A percentile compares a stretch with the other conserved stretches of the same genome.
Conservation (phyloP, 2,329 filamentous ascomycete genomes). For the Aaosphaeria arxii region DNA sequence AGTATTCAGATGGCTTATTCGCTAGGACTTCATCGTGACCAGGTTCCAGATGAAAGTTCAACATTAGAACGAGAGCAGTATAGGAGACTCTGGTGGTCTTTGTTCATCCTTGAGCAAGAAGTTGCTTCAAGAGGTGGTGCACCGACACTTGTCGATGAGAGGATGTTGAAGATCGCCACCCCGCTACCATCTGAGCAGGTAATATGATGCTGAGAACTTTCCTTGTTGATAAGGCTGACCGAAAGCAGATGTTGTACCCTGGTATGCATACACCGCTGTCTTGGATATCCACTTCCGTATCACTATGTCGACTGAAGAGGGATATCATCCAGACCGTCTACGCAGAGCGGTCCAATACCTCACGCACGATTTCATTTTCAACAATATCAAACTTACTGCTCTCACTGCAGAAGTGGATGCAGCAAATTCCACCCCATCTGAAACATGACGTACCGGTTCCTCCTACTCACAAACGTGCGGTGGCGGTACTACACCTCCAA, state of each 20-base stretch:
- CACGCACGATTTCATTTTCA: constrained; percentile 30
- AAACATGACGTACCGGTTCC: constrained; percentile 26
- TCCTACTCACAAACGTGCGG: constrained; percentile 32
- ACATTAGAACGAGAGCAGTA: constrained; percentile 31
- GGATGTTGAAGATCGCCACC: constrained; percentile 27
- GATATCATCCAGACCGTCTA: constrained; percentile 34
- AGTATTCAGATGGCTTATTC: constrained; percentile 36
- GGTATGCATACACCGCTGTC: constrained; percentile 33
- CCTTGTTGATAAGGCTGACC: constrained; percentile 2
- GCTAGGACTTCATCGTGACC: constrained; percentile 34
- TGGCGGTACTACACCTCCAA: constrained; percentile 31
- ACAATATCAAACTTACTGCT: constrained; percentile 30
- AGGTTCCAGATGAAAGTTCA: constrained; percentile 22
- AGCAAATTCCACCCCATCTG: constrained; percentile 29
- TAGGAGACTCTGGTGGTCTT: constrained; percentile 37
- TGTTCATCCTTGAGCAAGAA: constrained; percentile 35
- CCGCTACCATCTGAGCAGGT: constrained; percentile 32
- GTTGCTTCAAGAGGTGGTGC: constrained; percentile 34
- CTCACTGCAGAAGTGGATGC: constrained; percentile 31
- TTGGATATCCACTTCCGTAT: constrained; percentile 29
- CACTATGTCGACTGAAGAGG: constrained; percentile 29
- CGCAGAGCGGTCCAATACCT: constrained; percentile 23
- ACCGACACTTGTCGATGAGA: constrained; percentile 32
- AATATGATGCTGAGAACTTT: too few species aligned
- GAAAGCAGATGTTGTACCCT: constrained; percentile 24